These are phyloP conservation scores for Oryza coarctata DNA, from an alignment of 176 grass and related monocot species.

Conservation along the genomic window DNA sequence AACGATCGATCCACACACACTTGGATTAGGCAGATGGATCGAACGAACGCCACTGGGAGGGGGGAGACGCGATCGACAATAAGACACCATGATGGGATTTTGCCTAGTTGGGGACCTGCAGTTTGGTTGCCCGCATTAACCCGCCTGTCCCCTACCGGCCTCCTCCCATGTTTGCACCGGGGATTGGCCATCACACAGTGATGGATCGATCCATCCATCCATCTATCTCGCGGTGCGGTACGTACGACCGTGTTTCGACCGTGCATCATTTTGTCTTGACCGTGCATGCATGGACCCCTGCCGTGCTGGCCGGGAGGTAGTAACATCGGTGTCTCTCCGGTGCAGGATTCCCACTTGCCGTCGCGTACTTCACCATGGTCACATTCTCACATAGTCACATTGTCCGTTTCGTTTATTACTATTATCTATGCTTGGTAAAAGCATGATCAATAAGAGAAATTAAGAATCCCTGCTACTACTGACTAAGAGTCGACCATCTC, in stretches of 20 bases:
- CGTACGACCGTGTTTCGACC: neutral
- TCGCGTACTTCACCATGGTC: no score
- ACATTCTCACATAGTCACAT: no score
- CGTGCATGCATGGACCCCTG: neutral
- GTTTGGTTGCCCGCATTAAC: slow-evolving; percentile 27
- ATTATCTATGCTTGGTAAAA: neutral
- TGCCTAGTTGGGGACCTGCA: slow-evolving; percentile 18
- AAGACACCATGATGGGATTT: slow-evolving; percentile 40
- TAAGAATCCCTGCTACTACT: no score
- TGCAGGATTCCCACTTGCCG: neutral
- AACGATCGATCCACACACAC: neutral
- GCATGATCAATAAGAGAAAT: neutral
- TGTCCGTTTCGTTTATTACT: no score
- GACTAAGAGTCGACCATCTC: no score
- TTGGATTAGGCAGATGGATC: neutral
- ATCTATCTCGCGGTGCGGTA: no score
- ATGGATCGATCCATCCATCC: neutral
- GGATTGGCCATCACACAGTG: neutral
- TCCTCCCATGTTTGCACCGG: neutral
- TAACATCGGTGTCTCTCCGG: neutral
- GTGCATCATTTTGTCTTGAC: slow-evolving; percentile 11
- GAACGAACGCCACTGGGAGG: slow-evolving; percentile 1
- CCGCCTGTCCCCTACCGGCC: slow-evolving; percentile 28
- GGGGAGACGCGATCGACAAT: neutral
- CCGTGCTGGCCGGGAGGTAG: neutral